Evolutionary conservation across 805 yeast genomes (phyloP), one percentile per base, ranked within the genome.

Genomic region (Ogataea degrootiae): DNA sequence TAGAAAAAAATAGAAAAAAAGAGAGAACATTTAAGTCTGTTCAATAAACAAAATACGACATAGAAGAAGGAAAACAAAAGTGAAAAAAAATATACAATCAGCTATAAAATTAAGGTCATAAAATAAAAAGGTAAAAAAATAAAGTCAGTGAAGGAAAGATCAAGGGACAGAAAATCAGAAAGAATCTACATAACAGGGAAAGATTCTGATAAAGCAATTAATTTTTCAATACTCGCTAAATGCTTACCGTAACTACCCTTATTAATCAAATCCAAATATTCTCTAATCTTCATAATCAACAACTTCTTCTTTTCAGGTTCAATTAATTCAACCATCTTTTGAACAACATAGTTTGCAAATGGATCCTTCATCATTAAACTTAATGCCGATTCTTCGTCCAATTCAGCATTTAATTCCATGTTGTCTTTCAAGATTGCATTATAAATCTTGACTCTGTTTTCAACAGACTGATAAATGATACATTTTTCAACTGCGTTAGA

Each of bases 361-460:
- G 94, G 98, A 66, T 94, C 99, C 63, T 88, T 88, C 89, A 94
- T 90, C 98, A 94, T 91, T 49, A 85, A 73, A 22, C 91, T 87
- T 56, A 94, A 73, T 8, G 95, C 82, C 1, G 86, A 76, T 45
- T 77, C 77, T 54, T 84, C 91, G 45, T 74, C 79, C 36, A 84
- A 79, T 33, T 60, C 59, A 17, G 74, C 72, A 26, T 65, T 68
- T 26, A 64, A 68, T 35, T 59, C 59, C 42, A 67, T 66, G 53
- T 80, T 78, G 48, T 71, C 80, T 31, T 77, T 69, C 68, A 85
- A 67, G 15, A 92, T 87, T 57, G 81, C 86, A 47, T 77, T 79
- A 49, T 86, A 77, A 37, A 92, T 77, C 36, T 72, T 62, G 50
- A 71, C 67, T 52, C 90, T 76, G 65, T 90, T 95, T 6, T 68